Conservation (phyloP, 2,329 filamentous ascomycete genomes). For the Fusarium sp. region DNA sequence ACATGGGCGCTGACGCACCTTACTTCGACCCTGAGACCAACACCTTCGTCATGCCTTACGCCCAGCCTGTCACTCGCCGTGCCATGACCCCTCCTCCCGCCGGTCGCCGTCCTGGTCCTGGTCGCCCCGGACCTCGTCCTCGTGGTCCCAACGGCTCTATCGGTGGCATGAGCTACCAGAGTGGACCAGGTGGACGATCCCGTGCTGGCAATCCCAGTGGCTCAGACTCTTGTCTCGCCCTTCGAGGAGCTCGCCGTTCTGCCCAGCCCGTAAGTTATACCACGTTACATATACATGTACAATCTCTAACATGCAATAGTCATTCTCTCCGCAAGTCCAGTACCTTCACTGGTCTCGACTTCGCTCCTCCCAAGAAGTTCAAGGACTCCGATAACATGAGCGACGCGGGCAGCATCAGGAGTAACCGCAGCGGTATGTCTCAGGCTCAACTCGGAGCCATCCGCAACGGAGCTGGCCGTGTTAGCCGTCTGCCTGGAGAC, state of each 20-base stretch:
- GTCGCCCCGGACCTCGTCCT: constrained; percentile 50
- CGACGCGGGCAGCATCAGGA: constrained; percentile 73
- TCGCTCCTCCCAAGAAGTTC: constrained; percentile 82
- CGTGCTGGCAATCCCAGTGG: constrained; percentile 73
- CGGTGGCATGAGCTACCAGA: constrained; percentile 61
- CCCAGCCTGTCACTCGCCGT: constrained; percentile 85
- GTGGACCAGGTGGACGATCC: constrained; percentile 67
- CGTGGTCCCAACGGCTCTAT: constrained; percentile 64
- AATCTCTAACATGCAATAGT: constrained; percentile 57
- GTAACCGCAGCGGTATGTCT: constrained; percentile 81
- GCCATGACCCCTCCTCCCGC: constrained; percentile 95
- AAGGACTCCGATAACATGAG: constrained; percentile 72
- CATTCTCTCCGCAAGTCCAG: constrained; percentile 81
- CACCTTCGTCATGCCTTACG: constrained; percentile 84
- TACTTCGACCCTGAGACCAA: constrained; percentile 77
- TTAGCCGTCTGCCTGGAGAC: constrained; percentile 86
- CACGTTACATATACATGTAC: background rate
- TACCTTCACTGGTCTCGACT: constrained; percentile 84
- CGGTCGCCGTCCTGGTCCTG: constrained; percentile 59
- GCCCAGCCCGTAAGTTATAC: constrained; percentile 85
- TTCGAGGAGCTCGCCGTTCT: constrained; percentile 89
- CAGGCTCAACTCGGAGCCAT: constrained; percentile 77
- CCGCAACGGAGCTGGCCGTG: constrained; percentile 84
- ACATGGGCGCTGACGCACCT: constrained; percentile 73
- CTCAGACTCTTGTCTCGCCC: constrained; percentile 83